Evolutionary conservation across 257 asterid genomes (phyloP).

Genomic region (Misopates orontium): DNA sequence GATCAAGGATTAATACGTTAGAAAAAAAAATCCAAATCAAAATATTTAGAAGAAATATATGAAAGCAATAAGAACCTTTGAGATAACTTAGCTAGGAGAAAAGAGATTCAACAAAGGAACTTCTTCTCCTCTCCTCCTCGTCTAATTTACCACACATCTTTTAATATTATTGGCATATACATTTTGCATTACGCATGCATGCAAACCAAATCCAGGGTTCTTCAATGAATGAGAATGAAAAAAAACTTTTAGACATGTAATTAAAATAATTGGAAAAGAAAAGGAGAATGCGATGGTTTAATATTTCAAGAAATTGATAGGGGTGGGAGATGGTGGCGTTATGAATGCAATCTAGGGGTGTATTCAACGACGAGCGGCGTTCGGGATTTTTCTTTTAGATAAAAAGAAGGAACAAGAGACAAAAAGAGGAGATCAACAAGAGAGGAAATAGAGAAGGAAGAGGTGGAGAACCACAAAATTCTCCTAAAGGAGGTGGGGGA

Average conservation of each 20-base stretch:
- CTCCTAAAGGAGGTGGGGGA: slow-evolving; percentile 36
- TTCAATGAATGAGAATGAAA: slow-evolving; percentile 17
- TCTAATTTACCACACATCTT: slow-evolving; percentile 33
- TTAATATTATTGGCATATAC: slow-evolving; percentile 24
- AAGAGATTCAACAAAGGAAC: slow-evolving; percentile 35
- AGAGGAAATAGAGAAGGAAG: background rate
- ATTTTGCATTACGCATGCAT: slow-evolving; percentile 38
- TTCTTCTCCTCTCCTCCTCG: slow-evolving; percentile 30
- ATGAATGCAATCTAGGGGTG: slow-evolving; percentile 3
- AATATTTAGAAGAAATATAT: background rate
- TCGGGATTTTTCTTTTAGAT: background rate
- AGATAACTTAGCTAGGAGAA: slow-evolving; percentile 27
- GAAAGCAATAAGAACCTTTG: slow-evolving; percentile 6
- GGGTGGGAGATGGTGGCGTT: slow-evolving; percentile 17
- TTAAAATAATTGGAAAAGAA: background rate
- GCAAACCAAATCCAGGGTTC: background rate
- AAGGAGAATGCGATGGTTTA: background rate
- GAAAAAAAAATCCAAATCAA: slow-evolving; percentile 3
- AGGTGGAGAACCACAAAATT: slow-evolving; percentile 35
- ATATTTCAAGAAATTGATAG: slow-evolving; percentile 11
- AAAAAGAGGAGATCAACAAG: slow-evolving; percentile 18
- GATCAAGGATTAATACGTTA: slow-evolving; percentile 10
- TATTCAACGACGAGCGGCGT: slow-evolving; percentile 8
- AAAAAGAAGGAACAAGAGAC: background rate
- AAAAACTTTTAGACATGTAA: background rate